Conservation (phyloP, 2,329 filamentous ascomycete genomes). For the Xenoacremonium recifei region DNA sequence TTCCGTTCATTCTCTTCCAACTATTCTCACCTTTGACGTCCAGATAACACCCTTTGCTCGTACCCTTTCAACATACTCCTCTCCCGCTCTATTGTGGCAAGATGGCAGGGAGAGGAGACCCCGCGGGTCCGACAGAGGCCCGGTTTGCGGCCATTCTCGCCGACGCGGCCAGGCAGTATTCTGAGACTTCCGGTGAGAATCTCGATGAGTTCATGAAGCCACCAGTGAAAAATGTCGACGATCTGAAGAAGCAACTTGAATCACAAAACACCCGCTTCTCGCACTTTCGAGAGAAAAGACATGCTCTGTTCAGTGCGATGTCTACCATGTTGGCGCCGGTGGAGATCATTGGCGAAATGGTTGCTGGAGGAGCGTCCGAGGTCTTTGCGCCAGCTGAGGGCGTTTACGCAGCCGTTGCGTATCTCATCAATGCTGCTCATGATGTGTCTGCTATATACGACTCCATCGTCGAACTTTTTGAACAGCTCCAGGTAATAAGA, state of each 20-base stretch:
- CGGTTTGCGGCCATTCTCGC: slow-evolving; percentile 31
- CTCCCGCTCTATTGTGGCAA: neutral
- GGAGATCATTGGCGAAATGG: slow-evolving; percentile 38
- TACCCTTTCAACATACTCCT: no score
- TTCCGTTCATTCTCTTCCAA: no score
- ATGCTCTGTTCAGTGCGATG: slow-evolving; percentile 33
- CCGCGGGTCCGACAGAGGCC: slow-evolving; percentile 5
- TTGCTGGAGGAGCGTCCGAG: slow-evolving; percentile 34
- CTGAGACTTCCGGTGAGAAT: slow-evolving; percentile 24
- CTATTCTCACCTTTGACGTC: no score
- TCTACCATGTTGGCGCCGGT: slow-evolving; percentile 33
- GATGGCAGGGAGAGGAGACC: neutral
- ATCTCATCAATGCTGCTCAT: slow-evolving; percentile 42
- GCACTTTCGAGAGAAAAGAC: slow-evolving; percentile 35
- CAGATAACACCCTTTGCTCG: no score
- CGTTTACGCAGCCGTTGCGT: slow-evolving; percentile 42
- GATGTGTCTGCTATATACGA: slow-evolving; percentile 45
- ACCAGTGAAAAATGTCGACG: slow-evolving; percentile 30
- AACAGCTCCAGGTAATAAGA: slow-evolving; percentile 33
- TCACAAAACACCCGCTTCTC: slow-evolving; percentile 35
- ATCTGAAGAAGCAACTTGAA: slow-evolving; percentile 31
- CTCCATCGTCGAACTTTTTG: slow-evolving; percentile 43
- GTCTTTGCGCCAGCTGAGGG: slow-evolving; percentile 40
- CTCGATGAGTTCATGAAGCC: slow-evolving; percentile 33
- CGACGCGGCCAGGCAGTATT: slow-evolving; percentile 33